These are phyloP conservation scores for Taphrina sp. DNA, from an alignment of 1,139 yeast genomes.

Conservation along the genomic window DNA sequence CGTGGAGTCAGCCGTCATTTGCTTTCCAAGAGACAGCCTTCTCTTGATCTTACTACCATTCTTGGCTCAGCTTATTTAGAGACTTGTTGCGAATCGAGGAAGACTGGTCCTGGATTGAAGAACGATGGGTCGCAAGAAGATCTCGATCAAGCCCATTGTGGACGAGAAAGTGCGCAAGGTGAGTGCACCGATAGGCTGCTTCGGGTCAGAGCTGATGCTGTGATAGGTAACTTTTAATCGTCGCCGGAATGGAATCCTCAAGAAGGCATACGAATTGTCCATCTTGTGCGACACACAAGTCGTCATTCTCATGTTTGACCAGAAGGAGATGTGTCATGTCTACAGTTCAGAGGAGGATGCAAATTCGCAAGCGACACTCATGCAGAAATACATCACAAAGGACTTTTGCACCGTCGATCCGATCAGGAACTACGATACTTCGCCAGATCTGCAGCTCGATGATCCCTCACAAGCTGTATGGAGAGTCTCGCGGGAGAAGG, in stretches of 20 bases:
- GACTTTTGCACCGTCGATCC: slow-evolving; percentile 33
- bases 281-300: slow-evolving; percentile 35
- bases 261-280: slow-evolving; percentile 36
- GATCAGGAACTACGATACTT: slow-evolving; percentile 31
- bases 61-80: neutral
- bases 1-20: neutral
- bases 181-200: neutral
- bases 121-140: slow-evolving; percentile 32
- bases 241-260: slow-evolving; percentile 35
- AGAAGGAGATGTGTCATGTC: slow-evolving; percentile 36
- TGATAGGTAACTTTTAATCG: slow-evolving; percentile 35
- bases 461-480: slow-evolving; percentile 24
- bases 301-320: slow-evolving; percentile 35
- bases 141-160: slow-evolving; percentile 32
- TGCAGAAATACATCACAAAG: slow-evolving; percentile 33
- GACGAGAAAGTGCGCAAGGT: slow-evolving; percentile 32
- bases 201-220: neutral
- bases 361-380: slow-evolving; percentile 11
- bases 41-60: neutral
- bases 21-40: neutral
- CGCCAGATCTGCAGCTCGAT: slow-evolving; percentile 20
- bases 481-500: slow-evolving; percentile 20
- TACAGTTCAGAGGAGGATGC: slow-evolving; percentile 23
- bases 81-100: too few relatives aligned
- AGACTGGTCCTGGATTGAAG: too few relatives aligned